Base-by-base conservation (phyloP, 176 grass and related monocot species). In the Oryza coarctata region DNA sequence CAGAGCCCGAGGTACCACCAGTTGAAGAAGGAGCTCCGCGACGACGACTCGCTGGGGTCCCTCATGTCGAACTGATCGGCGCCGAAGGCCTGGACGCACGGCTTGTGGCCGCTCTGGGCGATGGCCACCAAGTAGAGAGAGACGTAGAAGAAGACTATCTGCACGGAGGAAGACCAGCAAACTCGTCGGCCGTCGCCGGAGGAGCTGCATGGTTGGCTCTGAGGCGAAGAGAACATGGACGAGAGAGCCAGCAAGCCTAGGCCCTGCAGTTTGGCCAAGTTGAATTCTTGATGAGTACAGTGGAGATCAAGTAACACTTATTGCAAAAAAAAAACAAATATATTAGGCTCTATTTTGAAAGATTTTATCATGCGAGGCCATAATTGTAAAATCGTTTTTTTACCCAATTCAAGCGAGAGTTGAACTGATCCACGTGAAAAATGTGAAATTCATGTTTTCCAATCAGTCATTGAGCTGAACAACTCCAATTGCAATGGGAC, bases 1-100 rank as follows among this genome's bases (percentile, higher is more conserved):
- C 70, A 86, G 35, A 90, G 10, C 1, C 79, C 91, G 0, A 90
- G 76, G 18, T 80, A 93, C 91, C 91, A 90, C 88, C 88, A 90
- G 75, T 94, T 90, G 86, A 94, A 94, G 88, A 94, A 94, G 79
- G 88, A 83, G 70, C 83, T 71, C 62, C 75, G 81, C 3, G 88
- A 28, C 4, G 28, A 15, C 28, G 75, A 44, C 32, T 94, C 88
- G 3, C 27, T 6, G 9, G 88, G 83, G 74, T 94, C 66, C 20
- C 43, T 77, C 60, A 39, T 23, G 65, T 93, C 85, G 78, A 93
- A 93, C 40, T 91, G 89, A 72, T 91, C 89, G n/a, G 89, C 89
- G 3, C 90, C 90, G 63, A 91, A 91, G 2, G 90, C 90, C 83
- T 86, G 86, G 36, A 88, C 86, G 78, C 90, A 91, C 4, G 90